Evolutionary conservation across 2,329 filamentous ascomycete genomes (phyloP), one percentile per base, ranked within the genome.

Genomic region (Aspergillus fumigatus): DNA sequence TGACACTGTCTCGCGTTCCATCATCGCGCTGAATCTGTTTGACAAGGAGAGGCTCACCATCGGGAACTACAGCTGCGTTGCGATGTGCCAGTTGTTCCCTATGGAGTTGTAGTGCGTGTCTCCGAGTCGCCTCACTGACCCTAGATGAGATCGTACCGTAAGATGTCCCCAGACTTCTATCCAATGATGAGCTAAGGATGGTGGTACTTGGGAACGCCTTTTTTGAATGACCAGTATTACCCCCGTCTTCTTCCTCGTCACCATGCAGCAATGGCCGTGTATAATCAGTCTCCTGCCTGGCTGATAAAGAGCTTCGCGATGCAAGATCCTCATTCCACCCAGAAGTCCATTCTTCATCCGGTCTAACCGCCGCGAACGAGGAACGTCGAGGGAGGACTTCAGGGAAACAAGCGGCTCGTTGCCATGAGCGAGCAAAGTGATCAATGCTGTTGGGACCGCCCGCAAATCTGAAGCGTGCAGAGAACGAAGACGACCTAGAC

Each of bases 361-460:
- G 67, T 27, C 75, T 74, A 2, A 82, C 81, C 60, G 86, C 82
- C 53, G 90, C 80, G 70, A 96, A 91, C 35, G 89, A 88, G 14
- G 87, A 86, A 17, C 87, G 84, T 54, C 89, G 87, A 4, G 91
- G 90, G 35, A 94, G 87, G 64, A 96, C 90, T 72, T 97, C 92
- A 61, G 86, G 84, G 73, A 97, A 97, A 56, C 83, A 88, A 26
- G 92, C 91, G 40, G 93, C 93, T 71, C 93, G 87, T 74, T 93
- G 90, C 89, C 92, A 96, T 65, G 90, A 96, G 59, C 89, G 85
- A 48, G 92, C 90, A 71, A 97, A 97, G 67, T 92, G 96, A 68
- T 94, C 88, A 66, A 97, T 89, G 73, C 90, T 95, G 79, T 97
- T 97, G 59, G 92, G 88, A 51, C 93, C 93, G 62, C 93, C 94